Base-by-base conservation (phyloP, 768 basidiomycete genomes). In the Candolleomyces aberdarensis region DNA sequence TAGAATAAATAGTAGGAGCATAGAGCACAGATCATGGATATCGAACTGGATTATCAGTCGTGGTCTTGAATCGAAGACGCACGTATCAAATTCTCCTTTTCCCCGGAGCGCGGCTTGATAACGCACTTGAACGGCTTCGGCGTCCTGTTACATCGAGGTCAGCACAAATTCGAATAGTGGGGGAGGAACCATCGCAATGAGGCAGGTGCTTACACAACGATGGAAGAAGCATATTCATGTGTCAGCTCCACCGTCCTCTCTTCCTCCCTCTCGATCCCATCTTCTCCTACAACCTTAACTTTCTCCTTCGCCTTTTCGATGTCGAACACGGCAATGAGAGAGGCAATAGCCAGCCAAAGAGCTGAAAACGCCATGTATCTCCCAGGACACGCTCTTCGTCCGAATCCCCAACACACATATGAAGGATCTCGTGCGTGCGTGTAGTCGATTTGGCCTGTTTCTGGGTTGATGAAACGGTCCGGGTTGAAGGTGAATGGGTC, bases 401-500 rank as follows among this genome's bases (percentile, higher is more conserved):
- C 75, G 58, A 74, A 76, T 0, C 75, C 76, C 64, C 71, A 77
- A 9, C 66, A 67, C 1, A 64, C 65, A 20, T 68, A 65, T 1
- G 65, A 68, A 1, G 73, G 70, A 51, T 71, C 70, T 26, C 65
- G 65, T 31, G 73, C 65, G 3, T 63, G 64, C 6, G 26, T 49
- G 3, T 63, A 55, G 56, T 74, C 67, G 2, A 70, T 52, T 31
- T 68, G 68, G 0, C 72, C 63, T 39, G 32, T 41, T 57, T 75
- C 65, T 15, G 57, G 22, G 26, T 65, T 62, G 15, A 76, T 62
- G 62, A 75, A 80, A 10, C 78, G 75, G 26, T 80, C 78, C 3
- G 79, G 79, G 22, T 73, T 75, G 65, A 81, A 80, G 1, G 49
- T 63, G 48, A 71, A 70, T 17, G 80, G 77, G 50, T 80, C 76